These are phyloP conservation scores for Suillus plorans DNA, from an alignment of 768 basidiomycete genomes.

Conservation along the genomic window DNA sequence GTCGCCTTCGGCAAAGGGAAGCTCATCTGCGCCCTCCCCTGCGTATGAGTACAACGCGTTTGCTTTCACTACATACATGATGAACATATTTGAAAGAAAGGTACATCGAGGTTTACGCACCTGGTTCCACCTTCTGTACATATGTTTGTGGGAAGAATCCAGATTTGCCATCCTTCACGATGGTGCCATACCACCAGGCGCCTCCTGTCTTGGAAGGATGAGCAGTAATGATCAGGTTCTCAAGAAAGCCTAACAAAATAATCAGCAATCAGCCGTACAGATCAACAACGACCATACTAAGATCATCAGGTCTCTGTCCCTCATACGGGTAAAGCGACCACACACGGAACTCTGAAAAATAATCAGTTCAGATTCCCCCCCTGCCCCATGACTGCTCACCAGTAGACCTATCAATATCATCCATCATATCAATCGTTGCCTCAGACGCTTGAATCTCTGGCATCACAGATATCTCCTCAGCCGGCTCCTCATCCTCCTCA, in stretches of 20 bases:
- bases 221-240: conserved; percentile 75
- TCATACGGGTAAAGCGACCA: conserved; percentile 84
- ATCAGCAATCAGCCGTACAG: background rate
- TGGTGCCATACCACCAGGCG: conserved; percentile 93
- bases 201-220: conserved; percentile 84
- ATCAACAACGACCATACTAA: conserved; percentile 48
- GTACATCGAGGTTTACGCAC: conserved; percentile 36
- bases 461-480: conserved; percentile 34
- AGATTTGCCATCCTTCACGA: conserved; percentile 58
- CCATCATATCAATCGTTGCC: conserved; percentile 50
- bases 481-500: conserved; percentile 63
- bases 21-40: conserved; percentile 71
- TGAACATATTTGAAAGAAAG: conserved; percentile 4
- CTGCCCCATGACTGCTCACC: conserved; percentile 40
- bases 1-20: conserved; percentile 85
- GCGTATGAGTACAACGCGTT: conserved; percentile 81
- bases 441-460: conserved; percentile 63
- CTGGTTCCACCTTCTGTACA: conserved; percentile 65
- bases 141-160: conserved; percentile 94
- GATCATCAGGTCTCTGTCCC: conserved; percentile 85
- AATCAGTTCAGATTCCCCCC: conserved; percentile 6
- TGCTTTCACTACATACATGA: conserved; percentile 52
- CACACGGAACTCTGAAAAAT: conserved; percentile 61
- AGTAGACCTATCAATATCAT: conserved; percentile 67
- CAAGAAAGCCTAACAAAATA: conserved; percentile 60